Percentiles rank a stretch among this genome's conserved stretches.
Conservation (phyloP, 2,329 filamentous ascomycete species). For the Dactylellina drechsleri region DNA sequence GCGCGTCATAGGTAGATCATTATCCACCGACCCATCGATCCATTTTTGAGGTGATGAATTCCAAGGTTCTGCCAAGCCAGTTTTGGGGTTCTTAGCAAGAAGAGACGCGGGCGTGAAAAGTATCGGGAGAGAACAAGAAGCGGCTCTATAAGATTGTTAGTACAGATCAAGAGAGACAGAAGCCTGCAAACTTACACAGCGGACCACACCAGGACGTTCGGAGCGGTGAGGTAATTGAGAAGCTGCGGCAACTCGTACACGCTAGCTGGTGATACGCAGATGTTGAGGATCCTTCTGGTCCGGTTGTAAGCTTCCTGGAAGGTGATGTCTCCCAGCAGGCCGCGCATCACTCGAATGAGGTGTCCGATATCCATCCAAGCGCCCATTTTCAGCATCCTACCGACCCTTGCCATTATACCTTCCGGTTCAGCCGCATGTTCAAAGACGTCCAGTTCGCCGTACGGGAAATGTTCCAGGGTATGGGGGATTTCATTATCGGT, state of each 20-base stretch:
- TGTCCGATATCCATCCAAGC: slow-evolving; percentile 86
- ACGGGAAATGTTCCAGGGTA: slow-evolving; percentile 75
- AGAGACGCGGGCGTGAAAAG: slow-evolving; percentile 83
- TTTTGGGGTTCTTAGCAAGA: slow-evolving; percentile 84
- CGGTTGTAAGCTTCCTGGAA: slow-evolving; percentile 96
- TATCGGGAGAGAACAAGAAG: slow-evolving; percentile 90
- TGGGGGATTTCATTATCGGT: slow-evolving; percentile 80
- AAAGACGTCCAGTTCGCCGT: slow-evolving; percentile 84
- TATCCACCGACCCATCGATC: slow-evolving; percentile 95
- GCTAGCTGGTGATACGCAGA: slow-evolving; percentile 83
- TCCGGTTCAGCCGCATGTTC: slow-evolving; percentile 71
- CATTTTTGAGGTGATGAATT: slow-evolving; percentile 84
- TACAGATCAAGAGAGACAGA: slow-evolving; percentile 54
- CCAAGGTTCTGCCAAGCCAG: slow-evolving; percentile 81
- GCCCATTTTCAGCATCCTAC: slow-evolving; percentile 79
- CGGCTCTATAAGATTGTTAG: slow-evolving; percentile 66
- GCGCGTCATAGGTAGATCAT: slow-evolving; percentile 89
- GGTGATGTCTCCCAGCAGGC: slow-evolving; percentile 84
- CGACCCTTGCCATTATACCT: slow-evolving; percentile 74
- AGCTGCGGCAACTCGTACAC: slow-evolving; percentile 86
- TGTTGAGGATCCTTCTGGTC: slow-evolving; percentile 91
- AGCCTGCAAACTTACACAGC: slow-evolving; percentile 69
- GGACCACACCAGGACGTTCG: slow-evolving; percentile 95
- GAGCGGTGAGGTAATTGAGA: slow-evolving; percentile 91
- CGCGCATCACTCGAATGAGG: slow-evolving; percentile 81